phyloP scores from a whole-genome alignment of 2,329 filamentous ascomycete species.

The Fusarium liriodendri region DNA sequence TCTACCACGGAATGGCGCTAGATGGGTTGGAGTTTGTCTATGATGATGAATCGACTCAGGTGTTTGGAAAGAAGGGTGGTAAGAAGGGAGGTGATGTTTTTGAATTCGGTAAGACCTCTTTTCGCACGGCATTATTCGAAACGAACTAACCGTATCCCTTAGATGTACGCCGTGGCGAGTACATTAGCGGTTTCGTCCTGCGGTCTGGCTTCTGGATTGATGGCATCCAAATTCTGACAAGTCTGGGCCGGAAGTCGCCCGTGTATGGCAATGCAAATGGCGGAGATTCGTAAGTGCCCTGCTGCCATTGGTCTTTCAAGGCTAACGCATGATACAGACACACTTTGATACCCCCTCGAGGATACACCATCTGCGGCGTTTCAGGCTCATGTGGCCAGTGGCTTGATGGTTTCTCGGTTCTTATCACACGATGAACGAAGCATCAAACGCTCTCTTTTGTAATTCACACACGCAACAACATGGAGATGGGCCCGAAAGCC shows the following conservation, averaged over 20 bases:
- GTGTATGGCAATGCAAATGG: conserved; percentile 85
- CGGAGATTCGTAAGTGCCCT: conserved; percentile 79
- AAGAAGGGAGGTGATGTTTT: conserved; percentile 79
- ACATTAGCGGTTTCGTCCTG: conserved; percentile 86
- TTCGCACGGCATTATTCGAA: not conserved
- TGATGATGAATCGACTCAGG: conserved; percentile 83
- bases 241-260: conserved; percentile 84
- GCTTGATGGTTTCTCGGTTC: conserved; percentile 87
- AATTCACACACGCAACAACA: conserved; percentile 28
- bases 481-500: conserved; percentile 6
- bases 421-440: conserved; percentile 62
- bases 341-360: conserved; percentile 87
- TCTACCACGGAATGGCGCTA: conserved; percentile 81
- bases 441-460: conserved; percentile 1
- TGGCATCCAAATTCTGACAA: conserved; percentile 90
- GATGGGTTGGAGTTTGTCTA: conserved; percentile 94
- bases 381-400: conserved; percentile 83
- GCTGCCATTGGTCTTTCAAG: not conserved
- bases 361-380: conserved; percentile 89
- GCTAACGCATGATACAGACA: conserved; percentile 66
- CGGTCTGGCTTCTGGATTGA: conserved; percentile 87
- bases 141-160: conserved; percentile 43
- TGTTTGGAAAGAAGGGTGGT: conserved; percentile 86
- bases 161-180: conserved; percentile 89
- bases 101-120: conserved; percentile 72